phyloP scores from a whole-genome alignment of 768 basidiomycete species.

The Sporobolomyces roseus region DNA sequence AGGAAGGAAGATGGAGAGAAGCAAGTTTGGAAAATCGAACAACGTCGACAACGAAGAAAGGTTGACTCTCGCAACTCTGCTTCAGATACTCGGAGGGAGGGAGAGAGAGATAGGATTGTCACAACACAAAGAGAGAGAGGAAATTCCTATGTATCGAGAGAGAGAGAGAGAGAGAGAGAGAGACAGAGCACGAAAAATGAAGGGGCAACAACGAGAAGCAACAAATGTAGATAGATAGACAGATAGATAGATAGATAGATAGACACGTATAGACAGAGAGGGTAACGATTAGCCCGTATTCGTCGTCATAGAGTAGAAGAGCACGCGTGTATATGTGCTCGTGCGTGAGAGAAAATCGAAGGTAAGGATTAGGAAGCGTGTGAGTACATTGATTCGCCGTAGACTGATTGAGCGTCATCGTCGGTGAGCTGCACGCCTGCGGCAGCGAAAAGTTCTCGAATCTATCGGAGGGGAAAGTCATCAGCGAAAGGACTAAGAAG shows the following conservation, averaged over 20 bases:
- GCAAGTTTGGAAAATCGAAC: too few species aligned
- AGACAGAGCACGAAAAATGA: not conserved
- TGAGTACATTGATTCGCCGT: conserved; percentile 3
- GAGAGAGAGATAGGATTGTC: not conserved
- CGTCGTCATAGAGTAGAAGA: too few species aligned
- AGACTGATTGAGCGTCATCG: conserved; percentile 28
- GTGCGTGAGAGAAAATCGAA: too few species aligned
- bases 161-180: conserved; percentile 10
- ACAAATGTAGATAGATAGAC: not conserved
- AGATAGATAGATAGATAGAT: too few species aligned
- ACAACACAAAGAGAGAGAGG: not conserved
- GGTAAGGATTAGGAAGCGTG: not conserved
- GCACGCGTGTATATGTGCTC: too few species aligned
- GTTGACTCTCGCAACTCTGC: too few species aligned
- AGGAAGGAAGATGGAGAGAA: too few species aligned
- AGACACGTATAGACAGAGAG: not conserved
- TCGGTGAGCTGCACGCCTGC: conserved; percentile 29
- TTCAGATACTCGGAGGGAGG: not conserved
- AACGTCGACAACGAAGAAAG: too few species aligned
- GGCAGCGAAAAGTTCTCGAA: conserved; percentile 33
- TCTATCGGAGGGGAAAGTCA: conserved; percentile 7
- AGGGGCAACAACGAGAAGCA: too few species aligned
- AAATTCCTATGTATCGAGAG: not conserved
- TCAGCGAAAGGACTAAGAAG: not conserved
- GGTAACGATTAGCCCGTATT: too few species aligned